These are phyloP conservation scores for Aspergillus cristatus DNA, from an alignment of 495 filamentous ascomycete genomes.

Conservation along the genomic window DNA sequence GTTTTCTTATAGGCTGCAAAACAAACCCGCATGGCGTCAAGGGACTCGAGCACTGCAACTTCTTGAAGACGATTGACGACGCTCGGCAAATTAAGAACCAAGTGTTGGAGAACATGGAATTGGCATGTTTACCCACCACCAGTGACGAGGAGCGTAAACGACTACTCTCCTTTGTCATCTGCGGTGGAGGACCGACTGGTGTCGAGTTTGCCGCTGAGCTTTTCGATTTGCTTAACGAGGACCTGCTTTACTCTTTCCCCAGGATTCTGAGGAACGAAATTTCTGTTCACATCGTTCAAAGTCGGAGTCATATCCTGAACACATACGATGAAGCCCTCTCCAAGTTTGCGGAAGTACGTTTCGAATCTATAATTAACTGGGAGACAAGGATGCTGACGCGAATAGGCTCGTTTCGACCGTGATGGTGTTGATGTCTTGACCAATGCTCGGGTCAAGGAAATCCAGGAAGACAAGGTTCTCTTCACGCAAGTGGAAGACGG, in stretches of 20 bases:
- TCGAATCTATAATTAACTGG: background rate
- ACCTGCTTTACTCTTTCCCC: slow-evolving; percentile 75
- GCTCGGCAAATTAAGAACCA: slow-evolving; percentile 80
- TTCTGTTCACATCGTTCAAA: slow-evolving; percentile 94
- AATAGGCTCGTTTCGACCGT: slow-evolving; percentile 62
- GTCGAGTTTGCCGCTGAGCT: slow-evolving; percentile 97
- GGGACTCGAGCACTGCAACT: slow-evolving; percentile 88
- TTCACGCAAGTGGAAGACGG: slow-evolving; percentile 80
- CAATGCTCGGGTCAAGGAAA: slow-evolving; percentile 85
- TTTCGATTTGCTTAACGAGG: slow-evolving; percentile 93
- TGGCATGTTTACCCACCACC: slow-evolving; percentile 88
- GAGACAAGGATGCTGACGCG: slow-evolving; percentile 14
- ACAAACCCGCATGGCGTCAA: slow-evolving; percentile 95
- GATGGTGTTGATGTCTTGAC: slow-evolving; percentile 86
- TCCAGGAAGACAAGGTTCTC: slow-evolving; percentile 70
- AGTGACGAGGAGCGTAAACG: slow-evolving; percentile 79
- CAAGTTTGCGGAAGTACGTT: slow-evolving; percentile 69
- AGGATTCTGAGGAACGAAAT: slow-evolving; percentile 89
- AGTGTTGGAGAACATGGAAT: slow-evolving; percentile 86
- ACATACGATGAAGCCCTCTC: slow-evolving; percentile 96
- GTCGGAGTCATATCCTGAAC: slow-evolving; percentile 87
- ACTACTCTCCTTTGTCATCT: slow-evolving; percentile 86
- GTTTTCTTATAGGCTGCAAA: slow-evolving; percentile 52
- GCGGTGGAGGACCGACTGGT: slow-evolving; percentile 92
- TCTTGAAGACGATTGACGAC: slow-evolving; percentile 89